Base-by-base conservation (phyloP, 371 early-diverging fungal species). In the Apophysomyces variabilis region DNA sequence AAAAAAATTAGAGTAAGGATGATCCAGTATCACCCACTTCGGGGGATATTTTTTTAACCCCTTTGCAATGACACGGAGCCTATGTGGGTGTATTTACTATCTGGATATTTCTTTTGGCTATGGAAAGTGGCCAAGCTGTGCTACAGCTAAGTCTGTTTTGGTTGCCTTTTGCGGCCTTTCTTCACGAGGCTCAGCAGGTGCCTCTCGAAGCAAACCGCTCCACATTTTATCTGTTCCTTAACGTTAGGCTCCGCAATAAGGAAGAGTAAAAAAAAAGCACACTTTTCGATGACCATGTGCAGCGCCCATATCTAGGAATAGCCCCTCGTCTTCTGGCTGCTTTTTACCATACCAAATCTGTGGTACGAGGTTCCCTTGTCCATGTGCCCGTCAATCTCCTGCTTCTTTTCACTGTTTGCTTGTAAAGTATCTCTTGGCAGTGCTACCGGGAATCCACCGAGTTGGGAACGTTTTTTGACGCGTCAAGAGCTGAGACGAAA, bases 141-240 rank as follows among this genome's bases (percentile, higher is more conserved):
- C 54, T 50, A 50, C 54, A 50, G 54, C 54, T 26, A 3, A 8
- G 18, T n/a, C n/a, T 50, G 21, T 50, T 26, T 50, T 21, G 54
- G 18, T 50, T 50, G 54, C 54, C 54, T 50, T 50, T 50, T 50
- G 54, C 54, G 54, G 54, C 54, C 54, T 16, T 9, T 6, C 54
- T 50, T 50, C 54, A 50, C 54, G 54, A 50, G 54, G 54, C 54
- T 50, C 54, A 50, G 54, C 54, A 50, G 54, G 54, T 50, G 54
- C 54, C 54, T 50, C 54, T 50, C 54, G 54, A 50, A 50, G 54
- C 54, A 50, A n/a, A 26, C 54, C 54, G 54, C 54, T 21, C 54
- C 54, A 50, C 54, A 26, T 26, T 50, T 21, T 50, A 16, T 50
- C 21, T 50, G 54, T 50, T 50, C 21, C 21, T 50, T 50, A 50